Conservation (phyloP, 2,329 filamentous ascomycete genomes). For the Cordyceps cicadae region DNA sequence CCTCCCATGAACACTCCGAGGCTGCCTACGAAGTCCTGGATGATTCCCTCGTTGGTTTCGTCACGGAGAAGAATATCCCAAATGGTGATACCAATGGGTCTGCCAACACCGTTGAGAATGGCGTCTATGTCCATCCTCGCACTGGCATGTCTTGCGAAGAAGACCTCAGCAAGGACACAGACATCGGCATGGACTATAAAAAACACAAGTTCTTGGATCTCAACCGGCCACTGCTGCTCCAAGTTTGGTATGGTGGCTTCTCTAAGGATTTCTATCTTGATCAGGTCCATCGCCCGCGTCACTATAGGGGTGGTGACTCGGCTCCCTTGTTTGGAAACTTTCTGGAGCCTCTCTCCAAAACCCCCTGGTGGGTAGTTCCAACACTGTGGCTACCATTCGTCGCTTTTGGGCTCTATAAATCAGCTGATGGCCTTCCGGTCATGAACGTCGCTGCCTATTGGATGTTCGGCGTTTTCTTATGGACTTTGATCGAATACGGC, state of each 20-base stretch:
- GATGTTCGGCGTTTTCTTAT: slow-evolving; percentile 63
- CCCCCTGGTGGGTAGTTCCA: slow-evolving; percentile 88
- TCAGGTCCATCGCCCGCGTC: slow-evolving; percentile 88
- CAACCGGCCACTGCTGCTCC: slow-evolving; percentile 71
- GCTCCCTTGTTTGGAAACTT: slow-evolving; percentile 97
- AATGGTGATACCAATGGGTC: slow-evolving; percentile 23
- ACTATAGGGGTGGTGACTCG: slow-evolving; percentile 88
- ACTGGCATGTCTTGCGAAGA: slow-evolving; percentile 88
- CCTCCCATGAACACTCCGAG: slow-evolving; percentile 80
- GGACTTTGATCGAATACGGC: slow-evolving; percentile 84
- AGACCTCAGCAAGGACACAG: slow-evolving; percentile 80
- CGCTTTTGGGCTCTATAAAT: slow-evolving; percentile 60
- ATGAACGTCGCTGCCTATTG: slow-evolving; percentile 53
- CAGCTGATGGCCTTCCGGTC: slow-evolving; percentile 49
- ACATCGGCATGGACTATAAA: slow-evolving; percentile 67
- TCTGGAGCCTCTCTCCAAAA: slow-evolving; percentile 92
- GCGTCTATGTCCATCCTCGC: slow-evolving; percentile 40
- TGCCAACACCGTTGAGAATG: slow-evolving; percentile 19
- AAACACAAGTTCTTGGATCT: slow-evolving; percentile 92
- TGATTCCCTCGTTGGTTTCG: slow-evolving; percentile 75
- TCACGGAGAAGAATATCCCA: slow-evolving; percentile 49
- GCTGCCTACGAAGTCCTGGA: slow-evolving; percentile 93
- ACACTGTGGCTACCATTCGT: slow-evolving; percentile 77
- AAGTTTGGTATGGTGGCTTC: slow-evolving; percentile 84
- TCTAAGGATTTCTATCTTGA: slow-evolving; percentile 94